Base-by-base conservation (phyloP, 768 basidiomycete genomes). In the Tricholoma matsutake region DNA sequence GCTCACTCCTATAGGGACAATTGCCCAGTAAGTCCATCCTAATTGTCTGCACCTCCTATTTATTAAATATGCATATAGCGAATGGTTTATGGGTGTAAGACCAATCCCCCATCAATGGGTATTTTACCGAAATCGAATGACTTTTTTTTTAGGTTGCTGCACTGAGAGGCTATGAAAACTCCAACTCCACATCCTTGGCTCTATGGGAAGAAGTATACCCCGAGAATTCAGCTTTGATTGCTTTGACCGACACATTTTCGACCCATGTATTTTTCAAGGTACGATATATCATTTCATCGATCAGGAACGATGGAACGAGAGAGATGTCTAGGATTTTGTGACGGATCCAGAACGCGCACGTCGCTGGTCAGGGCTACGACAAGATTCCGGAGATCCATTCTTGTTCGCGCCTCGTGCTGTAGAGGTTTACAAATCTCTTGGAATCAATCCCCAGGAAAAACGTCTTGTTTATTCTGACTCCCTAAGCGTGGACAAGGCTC, bases 191-290 rank as follows among this genome's bases (percentile, higher is more conserved):
- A 10, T 93, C 94, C 0, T 78, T 98, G 70, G 81, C 88, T 45
- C 81, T 92, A 55, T 99, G 97, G 97, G 92, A 98, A 69, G 74
- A 83, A 52, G 86, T 89, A 43, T 88, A 91, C 66, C 75, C 77
- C 4, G 72, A 84, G 69, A 31, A 53, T n/a, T 65, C 76, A 32
- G 75, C 86, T 29, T 82, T 89, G 57, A 83, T 93, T 60, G 94
- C 95, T 18, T 78, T 98, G 34, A 97, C 97, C 13, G 97, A 99
- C 75, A 99, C 97, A 0, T 98, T 97, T 74, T 91, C 95, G 6
- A 92, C 91, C 1, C 75, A 83, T 32, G 86, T 84, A 0, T 98
- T 98, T 76, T 95, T 94, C 79, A 81, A 85, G 76, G 94, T 84
- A 69, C 22, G 66, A 11, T 45, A 20, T 31, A 39, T 49, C 25